Base-by-base conservation (phyloP, 208 protist species). In the Strigomonas culicis region DNA sequence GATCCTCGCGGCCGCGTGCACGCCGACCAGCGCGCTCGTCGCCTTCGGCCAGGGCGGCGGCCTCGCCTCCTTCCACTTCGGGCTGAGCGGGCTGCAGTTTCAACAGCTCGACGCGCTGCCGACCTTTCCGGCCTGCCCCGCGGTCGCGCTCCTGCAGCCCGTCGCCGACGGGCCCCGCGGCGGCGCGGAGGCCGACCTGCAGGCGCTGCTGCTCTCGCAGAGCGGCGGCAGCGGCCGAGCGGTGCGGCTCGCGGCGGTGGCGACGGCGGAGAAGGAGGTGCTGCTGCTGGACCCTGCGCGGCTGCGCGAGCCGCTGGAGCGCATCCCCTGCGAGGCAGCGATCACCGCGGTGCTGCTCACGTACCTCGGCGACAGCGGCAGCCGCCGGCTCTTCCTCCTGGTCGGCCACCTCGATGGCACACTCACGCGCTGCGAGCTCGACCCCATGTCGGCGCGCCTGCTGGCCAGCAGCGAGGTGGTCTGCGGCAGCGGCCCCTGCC, bases 331-430 rank as follows among this genome's bases (percentile, higher is more conserved):
- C 32, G 61, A 69, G 8, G 66, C 64, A 24, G 47, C 57, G 0
- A 92, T 94, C 70, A 70, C 75, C 13, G 92, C 88, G 19, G 68
- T 94, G 24, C 71, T 94, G 21, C 66, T 94, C 41, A 94, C 88
- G 8, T 85, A 83, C 56, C 72, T 94, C 43, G 75, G 77, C 15
- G 47, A 44, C 27, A 21, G 24, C 17, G 60, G 57, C n/a, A 62
- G 27, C 27, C 69, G 36, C 44, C 69, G 31, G 68, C 59, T 94
- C 21, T 89, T 88, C 63, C 85, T 82, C 44, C 80, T 94, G 44
- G 66, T 92, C 41, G 88, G 88, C 7, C 77, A 92, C 66, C 77
- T 70, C 24, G 79, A 92, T 53, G 88, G 88, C 28, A 79, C 73
- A 22, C 68, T 94, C 36, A 89, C 83, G 21, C 71, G 81, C 15